A percentile compares a stretch with the other conserved stretches of the same genome.
Evolutionary conservation across 2,329 filamentous ascomycete genomes (phyloP).

Genomic region (Alternaria triticina): DNA sequence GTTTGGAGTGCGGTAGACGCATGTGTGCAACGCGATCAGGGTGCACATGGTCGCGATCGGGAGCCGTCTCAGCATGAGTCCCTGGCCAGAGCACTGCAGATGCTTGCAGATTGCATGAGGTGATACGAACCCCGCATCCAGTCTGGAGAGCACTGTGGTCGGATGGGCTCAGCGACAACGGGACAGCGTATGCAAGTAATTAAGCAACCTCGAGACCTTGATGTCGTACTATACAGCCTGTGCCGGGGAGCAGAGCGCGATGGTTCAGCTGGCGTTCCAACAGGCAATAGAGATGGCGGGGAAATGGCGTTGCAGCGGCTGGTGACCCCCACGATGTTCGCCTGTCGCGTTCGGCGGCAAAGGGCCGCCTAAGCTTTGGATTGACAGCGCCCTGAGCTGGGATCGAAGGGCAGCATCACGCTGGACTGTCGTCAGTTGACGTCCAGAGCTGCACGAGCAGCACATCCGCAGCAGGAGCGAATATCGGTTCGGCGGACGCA

Average conservation of each 20-base stretch:
- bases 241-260: conserved; percentile 11
- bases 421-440: conserved; percentile 1
- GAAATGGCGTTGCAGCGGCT: not conserved
- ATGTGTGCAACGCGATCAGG: conserved; percentile 1
- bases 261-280: not conserved
- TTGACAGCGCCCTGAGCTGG: conserved; percentile 7
- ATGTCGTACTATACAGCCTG: conserved; percentile 1
- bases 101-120: conserved; percentile 11
- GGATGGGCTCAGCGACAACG: not conserved
- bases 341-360: conserved; percentile 22
- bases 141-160: not conserved
- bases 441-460: not conserved
- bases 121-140: conserved; percentile 16
- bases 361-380: conserved; percentile 16
- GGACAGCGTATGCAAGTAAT: not conserved
- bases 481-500: conserved; percentile 6
- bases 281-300: not conserved
- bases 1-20: not conserved
- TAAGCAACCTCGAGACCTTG: not conserved
- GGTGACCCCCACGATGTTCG: conserved; percentile 17
- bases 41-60: conserved; percentile 7
- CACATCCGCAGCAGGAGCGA: conserved; percentile 4
- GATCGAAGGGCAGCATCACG: conserved; percentile 6
- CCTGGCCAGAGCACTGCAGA: conserved; percentile 7
- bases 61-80: not conserved